A percentile compares a stretch with the other conserved stretches of the same genome.
phyloP scores from a whole-genome alignment of 2,329 filamentous ascomycete species.

The Cladosporium austrohemisphaericum region DNA sequence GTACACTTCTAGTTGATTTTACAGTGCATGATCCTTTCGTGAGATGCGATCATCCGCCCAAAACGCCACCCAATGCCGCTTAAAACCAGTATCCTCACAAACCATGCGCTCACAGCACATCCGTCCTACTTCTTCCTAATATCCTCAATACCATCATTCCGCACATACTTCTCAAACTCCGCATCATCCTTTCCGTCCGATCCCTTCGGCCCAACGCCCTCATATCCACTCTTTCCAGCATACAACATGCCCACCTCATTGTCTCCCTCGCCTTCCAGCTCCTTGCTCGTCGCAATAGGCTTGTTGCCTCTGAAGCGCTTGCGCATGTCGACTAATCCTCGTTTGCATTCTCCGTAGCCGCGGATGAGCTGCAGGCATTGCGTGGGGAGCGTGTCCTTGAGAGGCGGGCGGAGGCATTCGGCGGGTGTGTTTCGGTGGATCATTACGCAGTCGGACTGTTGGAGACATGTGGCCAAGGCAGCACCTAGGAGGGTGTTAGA shows the following conservation, averaged over 20 bases:
- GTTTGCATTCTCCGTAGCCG: conserved; percentile 90
- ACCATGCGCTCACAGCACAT: not conserved
- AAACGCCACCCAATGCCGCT: conserved; percentile 15
- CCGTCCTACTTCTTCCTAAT: conserved; percentile 27
- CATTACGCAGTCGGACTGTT: conserved; percentile 95
- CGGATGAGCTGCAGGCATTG: conserved; percentile 91
- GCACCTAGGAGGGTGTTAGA: conserved; percentile 57
- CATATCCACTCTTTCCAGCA: conserved; percentile 56
- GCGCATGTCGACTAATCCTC: conserved; percentile 96
- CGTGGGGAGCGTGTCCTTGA: conserved; percentile 75
- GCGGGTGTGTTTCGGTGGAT: conserved; percentile 78
- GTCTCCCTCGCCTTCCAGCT: conserved; percentile 52
- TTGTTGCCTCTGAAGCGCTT: conserved; percentile 95
- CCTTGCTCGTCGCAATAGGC: conserved; percentile 67
- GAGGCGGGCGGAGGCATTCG: conserved; percentile 82
- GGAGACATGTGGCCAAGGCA: conserved; percentile 89
- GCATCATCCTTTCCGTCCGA: conserved; percentile 31
- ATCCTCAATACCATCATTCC: conserved; percentile 31
- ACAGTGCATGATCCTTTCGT: too few relatives aligned
- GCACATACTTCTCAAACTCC: conserved; percentile 30
- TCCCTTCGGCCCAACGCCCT: conserved; percentile 22
- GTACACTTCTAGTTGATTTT: too few relatives aligned
- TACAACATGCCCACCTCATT: conserved; percentile 65
- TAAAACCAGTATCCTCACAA: not conserved
- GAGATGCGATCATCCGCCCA: conserved; percentile 1